phyloP scores from a whole-genome alignment of 1,284 basidiomycete genomes.

The Stereum hirsutum region DNA sequence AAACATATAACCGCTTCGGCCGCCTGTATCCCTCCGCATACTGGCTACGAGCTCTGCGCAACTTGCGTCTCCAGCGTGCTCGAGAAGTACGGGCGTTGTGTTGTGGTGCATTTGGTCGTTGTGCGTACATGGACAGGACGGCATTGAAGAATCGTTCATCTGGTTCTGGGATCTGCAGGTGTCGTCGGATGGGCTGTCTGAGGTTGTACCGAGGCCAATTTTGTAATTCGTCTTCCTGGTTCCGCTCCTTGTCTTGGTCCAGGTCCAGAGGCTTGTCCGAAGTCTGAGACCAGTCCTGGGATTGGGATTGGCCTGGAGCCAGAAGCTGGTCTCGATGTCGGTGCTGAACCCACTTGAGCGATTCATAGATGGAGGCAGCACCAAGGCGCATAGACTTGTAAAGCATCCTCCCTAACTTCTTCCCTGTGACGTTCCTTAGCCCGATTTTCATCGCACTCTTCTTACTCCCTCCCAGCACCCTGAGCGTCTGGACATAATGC shows the following conservation, averaged over 20 bases:
- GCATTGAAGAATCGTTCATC: slow-evolving; percentile 66
- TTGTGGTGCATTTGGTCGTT: slow-evolving; percentile 20
- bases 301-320: no score
- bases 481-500: slow-evolving; percentile 17
- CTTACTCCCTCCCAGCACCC: background rate
- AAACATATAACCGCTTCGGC: slow-evolving; percentile 25
- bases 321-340: background rate
- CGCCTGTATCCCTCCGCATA: slow-evolving; percentile 18
- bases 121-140: slow-evolving; percentile 38
- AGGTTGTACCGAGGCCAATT: no score
- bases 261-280: no score
- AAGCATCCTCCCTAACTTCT: slow-evolving; percentile 22
- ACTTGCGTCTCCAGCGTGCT: slow-evolving; percentile 20
- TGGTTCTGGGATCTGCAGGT: slow-evolving; percentile 27
- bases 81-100: slow-evolving; percentile 15
- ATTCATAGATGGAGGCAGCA: slow-evolving; percentile 21
- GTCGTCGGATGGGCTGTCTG: background rate
- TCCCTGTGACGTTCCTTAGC: background rate
- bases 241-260: no score
- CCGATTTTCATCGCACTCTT: background rate
- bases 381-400: slow-evolving; percentile 28
- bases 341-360: slow-evolving; percentile 12
- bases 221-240: no score
- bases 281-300: no score
- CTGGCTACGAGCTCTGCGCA: slow-evolving; percentile 16